Evolutionary conservation across 345 rosid species (phyloP).

Genomic region (Citrus mangshanensis): DNA sequence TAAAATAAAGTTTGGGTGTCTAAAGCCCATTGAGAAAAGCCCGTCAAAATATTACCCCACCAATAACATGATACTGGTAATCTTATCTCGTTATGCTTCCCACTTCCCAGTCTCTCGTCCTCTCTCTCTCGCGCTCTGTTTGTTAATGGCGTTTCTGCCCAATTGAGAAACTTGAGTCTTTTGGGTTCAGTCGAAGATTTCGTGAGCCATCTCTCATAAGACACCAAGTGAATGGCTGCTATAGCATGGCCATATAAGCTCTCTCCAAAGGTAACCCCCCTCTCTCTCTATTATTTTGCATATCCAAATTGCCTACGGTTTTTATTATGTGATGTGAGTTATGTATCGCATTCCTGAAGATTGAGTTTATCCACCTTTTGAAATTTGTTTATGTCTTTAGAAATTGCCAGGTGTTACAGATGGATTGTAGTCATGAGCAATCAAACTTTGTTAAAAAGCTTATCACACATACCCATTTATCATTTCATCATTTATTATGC

Average conservation of each 20-base stretch:
- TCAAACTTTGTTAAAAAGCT: background rate
- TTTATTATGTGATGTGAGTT: too few relatives aligned
- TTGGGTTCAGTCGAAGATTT: background rate
- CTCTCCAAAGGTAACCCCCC: slow-evolving; percentile 10
- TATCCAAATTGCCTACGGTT: too few relatives aligned
- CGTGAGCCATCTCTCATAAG: background rate
- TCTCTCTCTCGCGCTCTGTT: background rate
- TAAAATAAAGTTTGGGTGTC: too few relatives aligned
- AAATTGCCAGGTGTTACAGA: background rate
- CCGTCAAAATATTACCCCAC: too few relatives aligned
- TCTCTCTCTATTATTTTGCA: background rate
- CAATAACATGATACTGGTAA: background rate
- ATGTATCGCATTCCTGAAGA: too few relatives aligned
- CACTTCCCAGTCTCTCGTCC: background rate
- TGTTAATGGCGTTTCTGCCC: background rate
- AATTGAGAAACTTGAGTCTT: background rate
- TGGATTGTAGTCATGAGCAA: background rate
- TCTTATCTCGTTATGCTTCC: background rate
- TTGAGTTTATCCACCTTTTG: background rate
- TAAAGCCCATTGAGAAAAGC: too few relatives aligned
- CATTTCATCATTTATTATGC: too few relatives aligned
- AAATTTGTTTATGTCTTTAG: background rate
- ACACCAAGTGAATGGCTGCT: slow-evolving; percentile 17
- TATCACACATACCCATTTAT: too few relatives aligned
- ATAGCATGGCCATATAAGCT: slow-evolving; percentile 12